Conservation (phyloP, 1,284 basidiomycete species). For the Apiotrichum sp. region DNA sequence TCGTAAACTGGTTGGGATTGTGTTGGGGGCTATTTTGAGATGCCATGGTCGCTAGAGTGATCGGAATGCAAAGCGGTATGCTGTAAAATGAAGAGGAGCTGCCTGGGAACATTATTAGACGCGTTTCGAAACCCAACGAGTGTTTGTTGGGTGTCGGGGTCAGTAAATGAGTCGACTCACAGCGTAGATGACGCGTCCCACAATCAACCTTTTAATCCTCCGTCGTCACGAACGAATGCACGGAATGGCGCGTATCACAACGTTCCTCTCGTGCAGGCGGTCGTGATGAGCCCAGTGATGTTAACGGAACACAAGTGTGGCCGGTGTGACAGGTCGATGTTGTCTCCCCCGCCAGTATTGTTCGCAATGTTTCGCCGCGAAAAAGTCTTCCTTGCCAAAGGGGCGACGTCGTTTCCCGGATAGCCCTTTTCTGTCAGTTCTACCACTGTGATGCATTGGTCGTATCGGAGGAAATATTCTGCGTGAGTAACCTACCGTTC, state of each 20-base stretch:
- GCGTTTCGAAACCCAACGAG: neutral
- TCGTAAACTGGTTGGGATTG: conserved; percentile 37
- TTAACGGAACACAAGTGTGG: neutral
- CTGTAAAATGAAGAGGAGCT: neutral
- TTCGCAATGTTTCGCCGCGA: too few species aligned
- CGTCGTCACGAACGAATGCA: neutral
- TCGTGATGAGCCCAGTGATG: neutral
- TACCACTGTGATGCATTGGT: neutral
- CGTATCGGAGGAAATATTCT: neutral
- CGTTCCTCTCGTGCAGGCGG: neutral
- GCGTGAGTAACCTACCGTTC: neutral
- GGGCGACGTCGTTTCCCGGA: too few species aligned
- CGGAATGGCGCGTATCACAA: neutral
- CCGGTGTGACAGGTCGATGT: neutral
- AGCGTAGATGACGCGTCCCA: neutral
- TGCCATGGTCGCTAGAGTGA: conserved; percentile 14
- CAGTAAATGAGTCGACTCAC: neutral
- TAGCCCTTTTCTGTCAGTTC: neutral
- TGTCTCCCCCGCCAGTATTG: neutral
- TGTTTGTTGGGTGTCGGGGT: neutral
- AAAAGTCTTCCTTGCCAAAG: too few species aligned
- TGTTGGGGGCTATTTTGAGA: conserved; percentile 12
- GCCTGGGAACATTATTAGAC: neutral
- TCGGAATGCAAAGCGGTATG: neutral
- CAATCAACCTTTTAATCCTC: neutral